Evolutionary conservation across 2,329 filamentous ascomycete species (phyloP).

Genomic region (Scopulariopsis brevicaulis): DNA sequence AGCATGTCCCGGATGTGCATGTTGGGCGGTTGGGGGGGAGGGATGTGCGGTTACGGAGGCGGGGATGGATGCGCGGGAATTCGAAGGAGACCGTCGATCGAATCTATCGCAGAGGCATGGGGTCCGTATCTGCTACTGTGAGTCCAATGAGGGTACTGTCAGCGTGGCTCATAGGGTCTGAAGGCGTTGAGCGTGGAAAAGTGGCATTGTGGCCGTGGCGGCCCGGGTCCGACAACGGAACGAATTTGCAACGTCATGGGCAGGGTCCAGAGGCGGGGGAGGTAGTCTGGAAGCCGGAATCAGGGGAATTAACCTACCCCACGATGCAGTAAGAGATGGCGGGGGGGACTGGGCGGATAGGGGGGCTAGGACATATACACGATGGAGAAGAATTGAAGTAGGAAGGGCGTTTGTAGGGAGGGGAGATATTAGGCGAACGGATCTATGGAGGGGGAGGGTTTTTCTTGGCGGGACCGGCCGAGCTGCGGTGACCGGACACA

Average conservation of each 20-base stretch:
- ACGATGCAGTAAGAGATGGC: background rate
- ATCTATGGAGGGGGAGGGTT: background rate
- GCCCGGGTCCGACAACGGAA: background rate
- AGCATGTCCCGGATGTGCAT: conserved; percentile 98
- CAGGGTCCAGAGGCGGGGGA: background rate
- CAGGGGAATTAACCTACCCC: background rate
- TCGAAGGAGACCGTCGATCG: background rate
- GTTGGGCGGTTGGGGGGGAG: conserved; percentile 20
- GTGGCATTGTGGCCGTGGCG: background rate
- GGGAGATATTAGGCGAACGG: background rate
- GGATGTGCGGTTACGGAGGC: background rate
- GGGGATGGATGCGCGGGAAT: background rate
- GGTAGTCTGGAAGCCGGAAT: background rate
- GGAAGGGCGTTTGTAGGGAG: background rate
- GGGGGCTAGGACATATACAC: background rate
- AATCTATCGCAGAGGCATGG: background rate
- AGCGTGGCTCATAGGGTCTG: background rate
- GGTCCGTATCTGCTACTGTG: background rate
- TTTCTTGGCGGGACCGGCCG: background rate
- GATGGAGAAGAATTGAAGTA: background rate
- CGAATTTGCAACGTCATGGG: background rate
- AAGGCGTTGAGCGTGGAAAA: background rate
- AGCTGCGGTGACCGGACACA: background rate
- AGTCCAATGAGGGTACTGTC: background rate
- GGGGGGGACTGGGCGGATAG: background rate